These are phyloP conservation scores for Psilocybe subaeruginosa DNA, from an alignment of 768 basidiomycete genomes.

Conservation along the genomic window DNA sequence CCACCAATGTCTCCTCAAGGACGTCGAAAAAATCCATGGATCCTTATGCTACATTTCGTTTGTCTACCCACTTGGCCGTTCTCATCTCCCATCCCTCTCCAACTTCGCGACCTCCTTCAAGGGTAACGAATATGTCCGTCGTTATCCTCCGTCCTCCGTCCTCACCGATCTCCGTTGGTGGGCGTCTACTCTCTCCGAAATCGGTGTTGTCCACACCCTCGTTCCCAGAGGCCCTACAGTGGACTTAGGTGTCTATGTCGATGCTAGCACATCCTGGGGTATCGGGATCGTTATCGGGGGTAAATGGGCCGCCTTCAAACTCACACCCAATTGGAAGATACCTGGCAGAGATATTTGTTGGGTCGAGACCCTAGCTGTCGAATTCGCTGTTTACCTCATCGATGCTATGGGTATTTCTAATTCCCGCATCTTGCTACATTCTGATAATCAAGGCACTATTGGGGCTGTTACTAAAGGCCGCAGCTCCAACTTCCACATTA, in stretches of 20 bases:
- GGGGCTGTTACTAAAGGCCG: neutral
- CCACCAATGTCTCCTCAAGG: conserved; percentile 14
- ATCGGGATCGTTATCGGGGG: neutral
- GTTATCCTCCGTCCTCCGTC: neutral
- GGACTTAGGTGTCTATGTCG: conserved; percentile 23
- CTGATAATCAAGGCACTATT: neutral
- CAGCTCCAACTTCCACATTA: neutral
- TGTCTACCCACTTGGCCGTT: conserved; percentile 24
- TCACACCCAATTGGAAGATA: neutral
- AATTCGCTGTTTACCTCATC: neutral
- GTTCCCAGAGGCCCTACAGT: conserved; percentile 6
- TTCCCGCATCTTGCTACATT: neutral
- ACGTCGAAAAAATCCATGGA: conserved; percentile 30
- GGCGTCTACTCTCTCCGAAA: conserved; percentile 11
- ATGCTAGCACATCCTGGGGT: neutral
- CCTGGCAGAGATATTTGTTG: neutral
- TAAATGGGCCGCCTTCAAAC: neutral
- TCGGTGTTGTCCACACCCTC: conserved; percentile 10
- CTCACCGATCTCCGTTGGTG: conserved; percentile 32
- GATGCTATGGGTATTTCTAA: neutral
- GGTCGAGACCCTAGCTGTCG: neutral
- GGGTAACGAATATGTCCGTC: conserved; percentile 12
- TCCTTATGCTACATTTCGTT: conserved; percentile 35
- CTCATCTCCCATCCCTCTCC: conserved; percentile 26
- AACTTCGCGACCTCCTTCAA: conserved; percentile 25